These are phyloP conservation scores for Arthrobotrys sinensis DNA, from an alignment of 2,329 filamentous ascomycete species.

Conservation along the genomic window DNA sequence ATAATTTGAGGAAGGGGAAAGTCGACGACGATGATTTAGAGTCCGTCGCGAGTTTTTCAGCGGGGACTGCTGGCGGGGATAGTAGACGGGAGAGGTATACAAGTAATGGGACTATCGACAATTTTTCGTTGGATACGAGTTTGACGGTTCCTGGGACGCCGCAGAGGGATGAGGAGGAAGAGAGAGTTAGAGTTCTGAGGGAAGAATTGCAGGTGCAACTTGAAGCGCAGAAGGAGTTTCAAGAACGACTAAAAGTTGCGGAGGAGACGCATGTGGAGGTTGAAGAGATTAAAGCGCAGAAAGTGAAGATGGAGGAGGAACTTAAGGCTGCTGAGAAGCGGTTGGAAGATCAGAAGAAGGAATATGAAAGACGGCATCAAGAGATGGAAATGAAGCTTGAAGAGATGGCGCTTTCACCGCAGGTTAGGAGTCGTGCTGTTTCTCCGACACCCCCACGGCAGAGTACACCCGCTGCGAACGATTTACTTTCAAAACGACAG, in stretches of 20 bases:
- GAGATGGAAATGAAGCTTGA: conserved; percentile 73
- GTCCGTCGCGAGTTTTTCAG: conserved; percentile 86
- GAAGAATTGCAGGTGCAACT: conserved; percentile 88
- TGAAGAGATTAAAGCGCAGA: conserved; percentile 86
- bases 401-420: conserved; percentile 64
- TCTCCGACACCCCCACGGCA: conserved; percentile 65
- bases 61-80: conserved; percentile 67
- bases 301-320: conserved; percentile 85
- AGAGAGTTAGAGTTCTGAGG: conserved; percentile 79
- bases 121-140: conserved; percentile 93
- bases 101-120: conserved; percentile 93
- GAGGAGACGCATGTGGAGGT: conserved; percentile 83
- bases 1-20: conserved; percentile 78
- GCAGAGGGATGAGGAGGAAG: conserved; percentile 79
- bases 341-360: conserved; percentile 84
- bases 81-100: conserved; percentile 86
- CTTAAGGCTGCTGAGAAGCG: conserved; percentile 84
- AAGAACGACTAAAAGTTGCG: conserved; percentile 81
- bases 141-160: conserved; percentile 96
- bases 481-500: conserved; percentile 77
- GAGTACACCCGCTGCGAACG: conserved; percentile 43
- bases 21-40: conserved; percentile 87
- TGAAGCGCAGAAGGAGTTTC: conserved; percentile 86
- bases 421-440: conserved; percentile 66
- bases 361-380: conserved; percentile 87